Conservation (phyloP, 768 basidiomycete species). For the Boletus huronensis region DNA sequence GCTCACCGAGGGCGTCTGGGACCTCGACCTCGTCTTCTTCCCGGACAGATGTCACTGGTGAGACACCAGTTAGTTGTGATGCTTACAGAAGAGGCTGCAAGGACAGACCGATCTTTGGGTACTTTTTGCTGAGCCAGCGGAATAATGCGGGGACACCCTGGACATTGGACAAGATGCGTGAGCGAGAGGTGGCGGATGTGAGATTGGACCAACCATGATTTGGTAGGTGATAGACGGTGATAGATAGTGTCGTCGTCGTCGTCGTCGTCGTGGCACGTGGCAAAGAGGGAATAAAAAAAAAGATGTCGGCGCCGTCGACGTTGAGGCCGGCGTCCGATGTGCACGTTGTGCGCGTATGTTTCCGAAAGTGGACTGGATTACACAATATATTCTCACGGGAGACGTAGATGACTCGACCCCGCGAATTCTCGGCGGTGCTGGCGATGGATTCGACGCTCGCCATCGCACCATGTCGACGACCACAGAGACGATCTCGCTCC, state of each 20-base stretch:
- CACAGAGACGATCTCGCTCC: constrained; percentile 19
- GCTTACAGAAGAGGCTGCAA: background rate
- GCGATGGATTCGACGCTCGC: background rate
- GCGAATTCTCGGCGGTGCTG: too few relatives aligned
- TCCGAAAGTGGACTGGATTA: constrained; percentile 15
- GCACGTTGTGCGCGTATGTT: background rate
- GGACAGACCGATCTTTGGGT: constrained; percentile 87
- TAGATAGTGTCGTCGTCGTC: background rate
- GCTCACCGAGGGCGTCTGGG: constrained; percentile 61
- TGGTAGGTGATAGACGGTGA: background rate
- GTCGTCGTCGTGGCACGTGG: constrained; percentile 3
- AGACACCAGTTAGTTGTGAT: background rate
- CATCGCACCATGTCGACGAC: constrained; percentile 21
- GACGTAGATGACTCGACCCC: constrained; percentile 23
- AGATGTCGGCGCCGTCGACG: background rate
- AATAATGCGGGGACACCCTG: constrained; percentile 98
- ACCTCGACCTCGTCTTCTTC: constrained; percentile 82
- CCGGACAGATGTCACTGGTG: constrained; percentile 65
- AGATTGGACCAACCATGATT: constrained; percentile 20
- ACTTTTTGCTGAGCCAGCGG: constrained; percentile 98
- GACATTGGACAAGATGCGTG: constrained; percentile 2
- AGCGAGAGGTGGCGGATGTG: background rate
- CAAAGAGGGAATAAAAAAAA: background rate
- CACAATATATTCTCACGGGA: constrained; percentile 18
- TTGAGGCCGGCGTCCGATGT: background rate